phyloP scores from a whole-genome alignment of 768 basidiomycete genomes.

The Suillus brevipes region DNA sequence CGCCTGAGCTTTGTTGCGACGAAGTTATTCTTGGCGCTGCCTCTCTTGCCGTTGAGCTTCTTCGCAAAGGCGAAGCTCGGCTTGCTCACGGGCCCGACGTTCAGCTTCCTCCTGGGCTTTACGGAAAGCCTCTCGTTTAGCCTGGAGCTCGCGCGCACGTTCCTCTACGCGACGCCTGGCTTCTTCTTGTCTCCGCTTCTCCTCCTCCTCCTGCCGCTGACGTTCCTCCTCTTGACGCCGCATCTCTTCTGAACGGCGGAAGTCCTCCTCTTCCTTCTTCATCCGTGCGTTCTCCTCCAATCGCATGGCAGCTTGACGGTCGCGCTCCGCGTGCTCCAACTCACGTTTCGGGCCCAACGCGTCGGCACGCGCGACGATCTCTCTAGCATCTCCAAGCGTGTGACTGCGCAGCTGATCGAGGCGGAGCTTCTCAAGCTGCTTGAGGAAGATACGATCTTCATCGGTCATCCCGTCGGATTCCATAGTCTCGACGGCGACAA shows the following conservation, averaged over 20 bases:
- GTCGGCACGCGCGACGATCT: slow-evolving; percentile 24
- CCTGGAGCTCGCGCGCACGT: too few relatives aligned
- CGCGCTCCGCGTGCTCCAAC: slow-evolving; percentile 19
- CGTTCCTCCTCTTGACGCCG: slow-evolving; percentile 12
- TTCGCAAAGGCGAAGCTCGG: slow-evolving; percentile 13
- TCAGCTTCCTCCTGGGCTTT: too few relatives aligned
- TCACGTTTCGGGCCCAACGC: slow-evolving; percentile 13
- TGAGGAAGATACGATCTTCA: slow-evolving; percentile 27
- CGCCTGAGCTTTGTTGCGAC: slow-evolving; percentile 10
- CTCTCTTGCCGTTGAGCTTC: slow-evolving; percentile 3
- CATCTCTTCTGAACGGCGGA: slow-evolving; percentile 23
- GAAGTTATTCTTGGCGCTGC: slow-evolving; percentile 17
- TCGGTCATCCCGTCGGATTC: slow-evolving; percentile 12
- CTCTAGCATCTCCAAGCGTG: slow-evolving; percentile 23
- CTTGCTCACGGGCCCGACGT: slow-evolving; percentile 18
- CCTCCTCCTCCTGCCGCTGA: slow-evolving; percentile 18
- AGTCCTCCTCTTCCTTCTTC: slow-evolving; percentile 14
- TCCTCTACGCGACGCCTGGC: too few relatives aligned
- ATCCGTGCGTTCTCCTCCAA: slow-evolving; percentile 17
- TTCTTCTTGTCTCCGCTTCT: slow-evolving; percentile 11
- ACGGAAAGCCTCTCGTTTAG: too few relatives aligned
- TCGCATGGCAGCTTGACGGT: slow-evolving; percentile 18
- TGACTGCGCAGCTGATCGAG: slow-evolving; percentile 15
- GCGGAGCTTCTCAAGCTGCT: slow-evolving; percentile 21
- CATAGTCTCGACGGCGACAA: slow-evolving; percentile 19